A percentile compares a stretch with the other conserved stretches of the same genome.
Evolutionary conservation across 2,329 filamentous ascomycete genomes (phyloP).

Genomic region (Keithomyces neogunnii): DNA sequence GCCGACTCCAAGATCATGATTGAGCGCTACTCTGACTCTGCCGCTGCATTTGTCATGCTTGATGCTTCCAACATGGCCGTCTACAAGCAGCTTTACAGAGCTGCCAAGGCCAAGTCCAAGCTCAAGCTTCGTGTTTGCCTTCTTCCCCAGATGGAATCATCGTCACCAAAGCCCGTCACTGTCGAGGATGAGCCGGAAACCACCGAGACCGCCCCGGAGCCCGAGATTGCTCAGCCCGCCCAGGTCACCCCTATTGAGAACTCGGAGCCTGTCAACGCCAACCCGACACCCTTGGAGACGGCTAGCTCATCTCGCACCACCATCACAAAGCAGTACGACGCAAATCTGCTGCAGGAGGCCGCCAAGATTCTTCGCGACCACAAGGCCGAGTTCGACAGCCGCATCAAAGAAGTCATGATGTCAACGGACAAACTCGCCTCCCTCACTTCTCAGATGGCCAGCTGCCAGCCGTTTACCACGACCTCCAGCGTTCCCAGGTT

Average conservation of each 20-base stretch:
- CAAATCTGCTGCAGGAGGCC: conserved; percentile 17
- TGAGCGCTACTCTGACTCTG: conserved; percentile 94
- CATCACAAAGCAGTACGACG: conserved; percentile 19
- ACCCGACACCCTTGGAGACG: conserved; percentile 10
- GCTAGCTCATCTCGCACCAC: conserved; percentile 10
- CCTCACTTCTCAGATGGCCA: conserved; percentile 5
- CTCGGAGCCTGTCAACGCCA: neutral
- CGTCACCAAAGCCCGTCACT: conserved; percentile 32
- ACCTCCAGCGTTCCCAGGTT: neutral
- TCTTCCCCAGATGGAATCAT: conserved; percentile 23
- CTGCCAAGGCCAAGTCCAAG: conserved; percentile 97
- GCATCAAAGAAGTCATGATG: conserved; percentile 18
- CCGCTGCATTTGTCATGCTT: conserved; percentile 69
- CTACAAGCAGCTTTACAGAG: conserved; percentile 95
- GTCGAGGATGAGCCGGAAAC: conserved; percentile 41
- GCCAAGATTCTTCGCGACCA: conserved; percentile 15
- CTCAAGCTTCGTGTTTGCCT: conserved; percentile 72
- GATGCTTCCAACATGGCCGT: conserved; percentile 70
- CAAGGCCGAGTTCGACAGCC: conserved; percentile 18
- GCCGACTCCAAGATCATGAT: conserved; percentile 45
- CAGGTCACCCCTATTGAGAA: conserved; percentile 15
- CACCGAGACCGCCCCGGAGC: conserved; percentile 18
- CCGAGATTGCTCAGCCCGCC: conserved; percentile 29
- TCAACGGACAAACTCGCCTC: conserved; percentile 10
- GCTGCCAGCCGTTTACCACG: conserved; percentile 1